Evolutionary conservation across 2,329 filamentous ascomycete species (phyloP).

Genomic region (Calonectria honghensis): DNA sequence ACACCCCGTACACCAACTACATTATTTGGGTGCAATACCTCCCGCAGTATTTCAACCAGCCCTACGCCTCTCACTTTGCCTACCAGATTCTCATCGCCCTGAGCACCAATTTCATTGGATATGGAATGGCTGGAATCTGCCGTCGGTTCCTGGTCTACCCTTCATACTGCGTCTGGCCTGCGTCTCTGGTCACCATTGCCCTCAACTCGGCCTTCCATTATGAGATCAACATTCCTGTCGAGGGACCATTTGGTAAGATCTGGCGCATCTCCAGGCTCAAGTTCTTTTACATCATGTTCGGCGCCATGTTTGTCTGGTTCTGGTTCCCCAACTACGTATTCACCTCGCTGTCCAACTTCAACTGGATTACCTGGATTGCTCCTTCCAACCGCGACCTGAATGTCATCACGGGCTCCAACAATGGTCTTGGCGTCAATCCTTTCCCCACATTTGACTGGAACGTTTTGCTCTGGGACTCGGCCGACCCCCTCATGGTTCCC

Average conservation of each 20-base stretch:
- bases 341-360: constrained; percentile 71
- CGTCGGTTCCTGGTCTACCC: constrained; percentile 74
- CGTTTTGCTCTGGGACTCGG: constrained; percentile 64
- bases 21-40: constrained; percentile 74
- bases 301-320: constrained; percentile 74
- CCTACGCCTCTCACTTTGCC: constrained; percentile 69
- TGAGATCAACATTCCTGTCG: constrained; percentile 62
- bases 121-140: constrained; percentile 73
- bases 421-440: constrained; percentile 67
- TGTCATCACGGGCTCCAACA: constrained; percentile 65
- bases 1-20: constrained; percentile 72
- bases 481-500: constrained; percentile 69
- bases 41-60: constrained; percentile 73
- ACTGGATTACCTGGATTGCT: constrained; percentile 75
- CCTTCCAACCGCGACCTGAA: constrained; percentile 66
- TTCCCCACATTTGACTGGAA: constrained; percentile 71
- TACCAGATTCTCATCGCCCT: constrained; percentile 75
- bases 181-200: constrained; percentile 72
- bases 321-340: constrained; percentile 76
- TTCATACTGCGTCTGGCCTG: constrained; percentile 75
- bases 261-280: constrained; percentile 70
- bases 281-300: constrained; percentile 71
- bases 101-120: constrained; percentile 76
- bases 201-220: constrained; percentile 73
- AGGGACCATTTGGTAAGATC: constrained; percentile 65